Percentiles rank a stretch among this genome's conserved stretches.
Conservation (phyloP, 441 rosid genomes). For the Pelargonium citronellum region DNA sequence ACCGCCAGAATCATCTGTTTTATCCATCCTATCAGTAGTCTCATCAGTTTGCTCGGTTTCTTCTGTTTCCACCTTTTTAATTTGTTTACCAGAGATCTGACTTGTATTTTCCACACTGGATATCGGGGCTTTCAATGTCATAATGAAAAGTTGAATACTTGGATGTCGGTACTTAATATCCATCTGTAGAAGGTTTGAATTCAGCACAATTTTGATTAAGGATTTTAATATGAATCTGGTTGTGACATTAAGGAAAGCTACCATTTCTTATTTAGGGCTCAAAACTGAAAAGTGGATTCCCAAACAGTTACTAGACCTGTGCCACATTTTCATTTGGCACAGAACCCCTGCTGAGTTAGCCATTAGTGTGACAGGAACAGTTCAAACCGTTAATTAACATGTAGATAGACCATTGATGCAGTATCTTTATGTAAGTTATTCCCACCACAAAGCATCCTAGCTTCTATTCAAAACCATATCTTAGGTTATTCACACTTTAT, state of each 20-base stretch:
- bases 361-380: too few relatives aligned
- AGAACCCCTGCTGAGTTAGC: too few relatives aligned
- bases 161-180: slow-evolving; percentile 74
- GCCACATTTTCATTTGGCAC: too few relatives aligned
- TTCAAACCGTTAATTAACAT: too few relatives aligned
- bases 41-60: slow-evolving; percentile 25
- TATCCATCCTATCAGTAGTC: slow-evolving; percentile 19
- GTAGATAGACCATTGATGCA: too few relatives aligned
- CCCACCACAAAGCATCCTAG: background rate
- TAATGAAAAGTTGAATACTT: slow-evolving; percentile 75
- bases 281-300: background rate
- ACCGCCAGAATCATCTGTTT: slow-evolving; percentile 19
- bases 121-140: slow-evolving; percentile 43
- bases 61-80: slow-evolving; percentile 26
- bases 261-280: slow-evolving; percentile 8
- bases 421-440: too few relatives aligned
- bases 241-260: background rate
- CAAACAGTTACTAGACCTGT: too few relatives aligned
- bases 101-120: slow-evolving; percentile 24
- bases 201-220: background rate
- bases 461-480: background rate
- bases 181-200: slow-evolving; percentile 49
- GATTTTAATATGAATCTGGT: background rate
- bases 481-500: background rate
- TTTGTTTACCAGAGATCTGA: slow-evolving; percentile 21